Evolutionary conservation across 2,329 filamentous ascomycete species (phyloP).

Genomic region (Apiospora malaysiana): DNA sequence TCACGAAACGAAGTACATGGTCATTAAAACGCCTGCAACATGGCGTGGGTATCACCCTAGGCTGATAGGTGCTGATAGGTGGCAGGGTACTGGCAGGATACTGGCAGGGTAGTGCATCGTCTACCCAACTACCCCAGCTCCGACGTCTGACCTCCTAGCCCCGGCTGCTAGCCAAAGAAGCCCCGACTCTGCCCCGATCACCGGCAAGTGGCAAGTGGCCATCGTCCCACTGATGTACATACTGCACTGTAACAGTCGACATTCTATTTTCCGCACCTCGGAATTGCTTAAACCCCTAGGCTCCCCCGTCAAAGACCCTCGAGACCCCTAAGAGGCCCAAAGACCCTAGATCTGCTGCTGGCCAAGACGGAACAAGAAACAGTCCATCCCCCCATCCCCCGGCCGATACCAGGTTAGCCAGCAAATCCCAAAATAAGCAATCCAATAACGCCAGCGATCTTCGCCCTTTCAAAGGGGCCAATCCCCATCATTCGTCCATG

Average conservation of each 20-base stretch:
- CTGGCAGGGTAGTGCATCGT: too few relatives aligned
- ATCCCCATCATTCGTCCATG: not conserved
- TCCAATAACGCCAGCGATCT: not conserved
- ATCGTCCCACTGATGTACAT: not conserved
- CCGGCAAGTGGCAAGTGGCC: not conserved
- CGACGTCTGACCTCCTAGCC: not conserved
- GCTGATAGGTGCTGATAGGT: too few relatives aligned
- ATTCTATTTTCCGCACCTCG: not conserved
- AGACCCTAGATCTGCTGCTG: conserved; percentile 14
- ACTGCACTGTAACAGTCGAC: too few relatives aligned
- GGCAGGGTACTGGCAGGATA: too few relatives aligned
- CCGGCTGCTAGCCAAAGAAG: too few relatives aligned
- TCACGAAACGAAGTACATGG: not conserved
- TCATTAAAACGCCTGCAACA: conserved; percentile 1
- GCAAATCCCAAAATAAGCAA: conserved; percentile 6
- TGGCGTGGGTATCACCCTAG: not conserved
- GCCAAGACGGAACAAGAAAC: conserved; percentile 14
- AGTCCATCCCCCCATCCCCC: conserved; percentile 8
- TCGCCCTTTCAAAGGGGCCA: not conserved
- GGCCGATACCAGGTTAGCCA: not conserved
- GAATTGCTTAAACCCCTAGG: not conserved
- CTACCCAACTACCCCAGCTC: conserved; percentile 6
- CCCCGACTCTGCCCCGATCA: too few relatives aligned
- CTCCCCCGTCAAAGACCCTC: not conserved
- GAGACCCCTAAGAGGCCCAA: not conserved